Evolutionary conservation across 345 rosid species (phyloP).

Genomic region (Clarkia xantiana): DNA sequence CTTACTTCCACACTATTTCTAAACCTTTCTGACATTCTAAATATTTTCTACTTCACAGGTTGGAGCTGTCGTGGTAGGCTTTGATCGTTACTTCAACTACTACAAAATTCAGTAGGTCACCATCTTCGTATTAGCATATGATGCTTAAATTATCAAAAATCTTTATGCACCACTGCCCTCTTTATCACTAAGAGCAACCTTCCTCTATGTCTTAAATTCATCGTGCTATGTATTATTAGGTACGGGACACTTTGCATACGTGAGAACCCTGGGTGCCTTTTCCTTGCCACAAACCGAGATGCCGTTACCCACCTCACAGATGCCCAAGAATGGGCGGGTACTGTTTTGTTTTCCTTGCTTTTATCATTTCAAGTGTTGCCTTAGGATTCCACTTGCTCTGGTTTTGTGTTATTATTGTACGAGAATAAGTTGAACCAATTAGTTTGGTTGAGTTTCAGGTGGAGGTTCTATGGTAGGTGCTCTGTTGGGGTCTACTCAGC

Average conservation of each 20-base stretch:
- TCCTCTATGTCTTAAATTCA: neutral
- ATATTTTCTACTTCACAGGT: slow-evolving; percentile 34
- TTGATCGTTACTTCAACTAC: slow-evolving; percentile 79
- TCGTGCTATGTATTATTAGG: slow-evolving; percentile 22
- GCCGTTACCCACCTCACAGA: slow-evolving; percentile 88
- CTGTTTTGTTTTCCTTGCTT: neutral
- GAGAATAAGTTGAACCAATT: too few relatives aligned
- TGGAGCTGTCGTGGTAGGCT: slow-evolving; percentile 95
- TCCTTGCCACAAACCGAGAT: slow-evolving; percentile 90
- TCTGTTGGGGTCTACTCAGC: slow-evolving; percentile 60
- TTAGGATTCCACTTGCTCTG: too few relatives aligned
- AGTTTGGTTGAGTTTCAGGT: slow-evolving; percentile 30
- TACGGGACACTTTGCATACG: slow-evolving; percentile 89
- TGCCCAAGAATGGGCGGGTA: slow-evolving; percentile 99
- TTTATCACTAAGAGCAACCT: too few relatives aligned
- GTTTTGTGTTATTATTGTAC: too few relatives aligned
- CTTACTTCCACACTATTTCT: neutral
- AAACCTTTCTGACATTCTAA: neutral
- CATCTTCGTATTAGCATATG: neutral
- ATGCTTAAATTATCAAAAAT: too few relatives aligned
- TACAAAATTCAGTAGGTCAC: slow-evolving; percentile 72
- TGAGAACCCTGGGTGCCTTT: slow-evolving; percentile 89
- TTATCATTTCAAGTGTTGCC: too few relatives aligned
- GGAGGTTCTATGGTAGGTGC: slow-evolving; percentile 99
- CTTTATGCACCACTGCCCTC: too few relatives aligned